Base-by-base conservation (phyloP, 176 grass and related monocot species). In the Oryza longistaminata region DNA sequence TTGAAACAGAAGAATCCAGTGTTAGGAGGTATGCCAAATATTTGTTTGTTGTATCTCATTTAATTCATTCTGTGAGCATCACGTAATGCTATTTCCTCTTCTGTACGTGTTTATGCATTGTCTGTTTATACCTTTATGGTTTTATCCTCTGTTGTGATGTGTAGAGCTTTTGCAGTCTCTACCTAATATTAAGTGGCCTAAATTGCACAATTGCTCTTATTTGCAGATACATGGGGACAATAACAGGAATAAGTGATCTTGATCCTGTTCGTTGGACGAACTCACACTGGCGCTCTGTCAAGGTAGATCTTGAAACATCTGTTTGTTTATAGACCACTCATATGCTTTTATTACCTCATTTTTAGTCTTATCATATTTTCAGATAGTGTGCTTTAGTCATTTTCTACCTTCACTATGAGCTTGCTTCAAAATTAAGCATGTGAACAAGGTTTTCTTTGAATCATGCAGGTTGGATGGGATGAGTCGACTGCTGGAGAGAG, bases 1-100 rank as follows among this genome's bases (percentile, higher is more conserved):
- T 98, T 69, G 96, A 98, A 88, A 98, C 96, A 55, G 96, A 98
- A 71, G 96, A 98, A 83, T 98, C 96, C 9, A 98, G 96, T 83
- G 93, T 95, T 74, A 92, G 96, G 39, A 73, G 96, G 96, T 98
- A 93, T 89, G 88, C 85, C 64, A 72, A 72, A 82, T 1, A 1
- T 55, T 31, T 73, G 21, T 84, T 12, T 16, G 4, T 8, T 70
- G n/a, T 71, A 68, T 77, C 25, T 83, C 25, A 13, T 71, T 50
- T 74, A 46, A 46, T 84, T 48, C 71, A 33, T 79, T 83, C 21
- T 8, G 2, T 37, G 11, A 22, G 9, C 46, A 74, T 75, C 35
- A 4, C 34, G 61, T 81, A 7, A 46, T 66, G 35, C 42, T 85
- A 25, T 66, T 48, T 3, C 22, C 62, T 46, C 52, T 1, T 52